A percentile compares a stretch with the other conserved stretches of the same genome.
These are phyloP conservation scores for Leccinum griseonigrum DNA, from an alignment of 1,284 basidiomycete species.

Conservation along the genomic window DNA sequence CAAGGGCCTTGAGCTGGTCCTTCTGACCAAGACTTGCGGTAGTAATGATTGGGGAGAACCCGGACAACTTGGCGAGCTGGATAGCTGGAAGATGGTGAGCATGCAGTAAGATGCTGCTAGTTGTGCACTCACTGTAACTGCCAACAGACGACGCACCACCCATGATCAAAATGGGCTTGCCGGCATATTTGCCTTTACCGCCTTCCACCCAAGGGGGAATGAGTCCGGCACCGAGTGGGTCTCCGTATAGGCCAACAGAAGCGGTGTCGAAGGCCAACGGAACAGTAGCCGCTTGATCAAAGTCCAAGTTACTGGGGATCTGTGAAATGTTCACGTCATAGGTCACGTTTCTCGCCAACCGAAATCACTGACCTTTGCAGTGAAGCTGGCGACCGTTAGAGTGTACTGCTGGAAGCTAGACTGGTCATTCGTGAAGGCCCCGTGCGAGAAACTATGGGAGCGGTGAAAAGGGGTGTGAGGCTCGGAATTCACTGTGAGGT, in stretches of 20 bases:
- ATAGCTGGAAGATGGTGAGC: conserved; percentile 33
- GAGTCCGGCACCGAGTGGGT: conserved; percentile 26
- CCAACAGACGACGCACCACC: conserved; percentile 47
- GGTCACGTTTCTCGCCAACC: background rate
- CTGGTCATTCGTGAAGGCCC: conserved; percentile 21
- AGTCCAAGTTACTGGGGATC: conserved; percentile 27
- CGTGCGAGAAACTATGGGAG: conserved; percentile 19
- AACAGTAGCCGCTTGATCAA: conserved; percentile 36
- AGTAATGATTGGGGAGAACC: conserved; percentile 53
- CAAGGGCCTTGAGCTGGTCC: conserved; percentile 44
- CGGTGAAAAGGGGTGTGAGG: background rate
- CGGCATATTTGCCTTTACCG: conserved; percentile 35
- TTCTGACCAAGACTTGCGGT: conserved; percentile 48
- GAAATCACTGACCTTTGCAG: conserved; percentile 32
- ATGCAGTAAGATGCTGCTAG: background rate
- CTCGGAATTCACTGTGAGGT: background rate
- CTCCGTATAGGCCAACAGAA: conserved; percentile 32
- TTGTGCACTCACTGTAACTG: conserved; percentile 34
- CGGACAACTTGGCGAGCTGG: conserved; percentile 52
- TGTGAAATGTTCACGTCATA: conserved; percentile 13
- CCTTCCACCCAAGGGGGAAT: conserved; percentile 34
- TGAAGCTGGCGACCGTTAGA: conserved; percentile 22
- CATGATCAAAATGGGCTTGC: conserved; percentile 40
- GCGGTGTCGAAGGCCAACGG: conserved; percentile 39
- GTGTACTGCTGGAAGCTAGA: conserved; percentile 35